Evolutionary conservation across 257 asterid species (phyloP), one percentile per base, ranked within the genome.

Genomic region (Leonotis leonurus): DNA sequence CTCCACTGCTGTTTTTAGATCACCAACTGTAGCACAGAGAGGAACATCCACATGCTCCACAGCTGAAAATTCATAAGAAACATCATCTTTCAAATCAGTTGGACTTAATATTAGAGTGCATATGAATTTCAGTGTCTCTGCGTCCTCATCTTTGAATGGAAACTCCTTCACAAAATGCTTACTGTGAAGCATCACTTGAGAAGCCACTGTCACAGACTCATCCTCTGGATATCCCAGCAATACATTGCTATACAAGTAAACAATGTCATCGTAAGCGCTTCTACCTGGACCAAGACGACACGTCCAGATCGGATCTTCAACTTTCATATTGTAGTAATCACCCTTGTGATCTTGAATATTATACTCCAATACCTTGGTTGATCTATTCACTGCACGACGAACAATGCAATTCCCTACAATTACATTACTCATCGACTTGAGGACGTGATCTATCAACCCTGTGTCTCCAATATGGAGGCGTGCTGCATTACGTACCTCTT

Each of bases 401-500:
- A 89, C 81, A 21, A 86, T 48, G 62, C 67, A 76, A 20, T 80
- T 77, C 39, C 97, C 96, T 20, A 92, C 69, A 29, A 79, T 64
- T 9, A 92, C 95, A 74, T 89, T 85, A 69, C 87, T 85, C 99
- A 89, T 79, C 46, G 84, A 75, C 75, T 92, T 89, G 13, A 89
- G 84, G 5, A 89, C 97, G 21, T 89, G 85, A 61, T 92, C 99
- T 2, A 92, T 92, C 70, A 89, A 64, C 20, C 97, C 99, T 1
- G 99, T 92, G 65, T 92, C 97, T 2, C 99, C 99, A 71, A 92
- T 78, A 32, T 83, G 90, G 46, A 71, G 77, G 29, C 97, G 96
- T 26, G 91, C 99, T 50, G 99, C 97, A 72, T 92, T 97, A 29
- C 96, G 82, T 5, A 81, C 96, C 79, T 92, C 99, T 64, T 92